These are phyloP conservation scores for Colletotrichum paranaense DNA, from an alignment of 2,329 filamentous ascomycete genomes.

Conservation along the genomic window DNA sequence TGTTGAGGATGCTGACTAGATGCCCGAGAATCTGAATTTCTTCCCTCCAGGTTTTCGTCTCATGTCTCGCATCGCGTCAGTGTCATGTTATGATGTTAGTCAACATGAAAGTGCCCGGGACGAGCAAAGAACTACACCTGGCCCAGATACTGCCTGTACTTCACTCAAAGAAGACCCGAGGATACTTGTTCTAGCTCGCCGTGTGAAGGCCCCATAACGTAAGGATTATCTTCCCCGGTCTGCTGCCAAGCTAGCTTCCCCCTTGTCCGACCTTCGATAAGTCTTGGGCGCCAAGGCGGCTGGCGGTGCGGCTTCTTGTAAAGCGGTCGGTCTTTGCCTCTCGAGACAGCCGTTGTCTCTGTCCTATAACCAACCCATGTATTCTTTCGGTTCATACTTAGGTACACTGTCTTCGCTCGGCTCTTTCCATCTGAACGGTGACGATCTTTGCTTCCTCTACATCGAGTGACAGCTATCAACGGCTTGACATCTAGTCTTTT, in stretches of 20 bases:
- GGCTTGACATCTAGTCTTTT: not conserved
- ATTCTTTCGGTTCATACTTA: not conserved
- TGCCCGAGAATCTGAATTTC: too few species aligned
- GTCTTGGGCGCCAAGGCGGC: constrained; percentile 32
- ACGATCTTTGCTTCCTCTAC: not conserved
- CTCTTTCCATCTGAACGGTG: constrained; percentile 7
- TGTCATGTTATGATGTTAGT: not conserved
- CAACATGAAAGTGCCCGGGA: not conserved
- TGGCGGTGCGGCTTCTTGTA: constrained; percentile 34
- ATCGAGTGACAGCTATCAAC: not conserved
- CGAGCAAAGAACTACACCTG: not conserved
- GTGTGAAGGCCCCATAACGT: constrained; percentile 9
- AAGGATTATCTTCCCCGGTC: constrained; percentile 7
- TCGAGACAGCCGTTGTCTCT: constrained; percentile 24
- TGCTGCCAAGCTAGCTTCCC: constrained; percentile 13
- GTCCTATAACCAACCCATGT: constrained; percentile 4
- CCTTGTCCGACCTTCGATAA: constrained; percentile 22
- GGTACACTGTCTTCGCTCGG: not conserved
- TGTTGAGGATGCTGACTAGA: not conserved
- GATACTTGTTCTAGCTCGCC: constrained; percentile 8
- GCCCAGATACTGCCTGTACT: not conserved
- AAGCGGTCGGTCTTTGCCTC: constrained; percentile 2
- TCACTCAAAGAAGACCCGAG: not conserved
- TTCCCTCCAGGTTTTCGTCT: not conserved
- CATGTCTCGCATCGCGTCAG: not conserved